Conservation (phyloP, 768 basidiomycete genomes). For the Phaffia australis region DNA sequence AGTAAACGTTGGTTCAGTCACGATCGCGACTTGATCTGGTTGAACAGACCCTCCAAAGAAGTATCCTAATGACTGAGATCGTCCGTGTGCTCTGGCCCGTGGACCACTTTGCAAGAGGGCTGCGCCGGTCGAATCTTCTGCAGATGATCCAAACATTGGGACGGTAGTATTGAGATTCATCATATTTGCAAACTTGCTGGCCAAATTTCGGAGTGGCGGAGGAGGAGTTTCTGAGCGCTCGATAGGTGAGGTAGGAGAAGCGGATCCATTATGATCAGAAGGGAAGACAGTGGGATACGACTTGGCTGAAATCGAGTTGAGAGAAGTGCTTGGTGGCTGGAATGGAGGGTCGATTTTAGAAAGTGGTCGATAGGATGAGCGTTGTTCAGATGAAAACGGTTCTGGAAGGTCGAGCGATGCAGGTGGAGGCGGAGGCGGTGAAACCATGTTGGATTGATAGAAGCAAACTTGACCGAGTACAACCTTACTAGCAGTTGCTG, state of each 20-base stretch:
- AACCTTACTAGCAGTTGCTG: no score
- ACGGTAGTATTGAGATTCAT: not conserved
- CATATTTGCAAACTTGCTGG: slow-evolving; percentile 8
- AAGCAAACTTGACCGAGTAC: no score
- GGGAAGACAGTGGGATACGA: not conserved
- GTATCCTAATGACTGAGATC: no score
- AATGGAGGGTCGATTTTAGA: not conserved
- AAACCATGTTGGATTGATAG: no score
- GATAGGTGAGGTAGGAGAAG: not conserved
- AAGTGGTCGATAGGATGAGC: not conserved
- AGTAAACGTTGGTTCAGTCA: no score
- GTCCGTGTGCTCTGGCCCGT: no score
- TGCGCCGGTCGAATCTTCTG: not conserved
- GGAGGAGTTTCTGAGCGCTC: slow-evolving; percentile 1
- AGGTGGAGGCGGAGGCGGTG: no score
- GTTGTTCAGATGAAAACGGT: no score
- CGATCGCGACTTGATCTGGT: no score
- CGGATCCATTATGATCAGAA: not conserved
- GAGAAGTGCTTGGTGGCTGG: not conserved
- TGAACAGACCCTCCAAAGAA: no score
- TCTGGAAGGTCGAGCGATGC: no score
- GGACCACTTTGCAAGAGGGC: not conserved
- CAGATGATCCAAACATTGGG: not conserved
- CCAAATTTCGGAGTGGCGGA: not conserved
- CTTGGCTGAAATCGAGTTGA: not conserved